These are phyloP conservation scores for Apophysomyces variabilis DNA, from an alignment of 371 early-diverging fungal genomes.

Conservation along the genomic window DNA sequence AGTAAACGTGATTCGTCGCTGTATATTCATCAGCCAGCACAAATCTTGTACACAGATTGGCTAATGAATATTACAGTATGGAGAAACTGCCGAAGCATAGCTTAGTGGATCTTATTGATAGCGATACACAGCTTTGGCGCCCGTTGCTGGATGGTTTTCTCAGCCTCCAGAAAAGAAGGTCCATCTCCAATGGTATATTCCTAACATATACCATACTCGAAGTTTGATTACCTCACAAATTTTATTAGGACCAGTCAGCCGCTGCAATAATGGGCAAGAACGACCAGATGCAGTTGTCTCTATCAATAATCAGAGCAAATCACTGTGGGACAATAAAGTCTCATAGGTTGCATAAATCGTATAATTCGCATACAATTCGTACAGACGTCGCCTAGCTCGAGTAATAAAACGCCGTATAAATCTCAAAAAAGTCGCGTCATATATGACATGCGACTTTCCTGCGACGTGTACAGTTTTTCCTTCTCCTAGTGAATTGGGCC, in stretches of 20 bases:
- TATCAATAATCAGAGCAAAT: background rate
- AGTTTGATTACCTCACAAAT: background rate
- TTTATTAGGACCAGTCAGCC: conserved; percentile 11
- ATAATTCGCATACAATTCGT: too few relatives aligned
- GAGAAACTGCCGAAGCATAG: background rate
- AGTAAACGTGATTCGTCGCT: conserved; percentile 4
- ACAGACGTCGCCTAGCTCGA: too few relatives aligned
- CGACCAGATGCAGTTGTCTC: background rate
- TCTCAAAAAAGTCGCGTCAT: too few relatives aligned
- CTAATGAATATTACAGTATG: background rate
- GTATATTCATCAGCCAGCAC: conserved; percentile 6
- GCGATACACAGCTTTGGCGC: conserved; percentile 11
- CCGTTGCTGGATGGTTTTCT: conserved; percentile 9
- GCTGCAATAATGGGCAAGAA: conserved; percentile 8
- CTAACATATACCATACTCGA: background rate
- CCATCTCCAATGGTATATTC: conserved; percentile 9
- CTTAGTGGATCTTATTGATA: background rate
- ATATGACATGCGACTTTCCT: too few relatives aligned
- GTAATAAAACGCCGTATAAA: too few relatives aligned
- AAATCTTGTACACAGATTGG: conserved; percentile 1
- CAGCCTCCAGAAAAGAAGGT: conserved; percentile 1
- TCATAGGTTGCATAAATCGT: too few relatives aligned
- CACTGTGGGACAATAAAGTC: too few relatives aligned
- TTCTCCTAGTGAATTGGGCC: background rate
- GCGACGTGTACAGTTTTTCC: too few relatives aligned